Evolutionary conservation across 768 basidiomycete genomes (phyloP), one percentile per base, ranked within the genome.

Genomic region (Xerocomus brunneocitrinus): DNA sequence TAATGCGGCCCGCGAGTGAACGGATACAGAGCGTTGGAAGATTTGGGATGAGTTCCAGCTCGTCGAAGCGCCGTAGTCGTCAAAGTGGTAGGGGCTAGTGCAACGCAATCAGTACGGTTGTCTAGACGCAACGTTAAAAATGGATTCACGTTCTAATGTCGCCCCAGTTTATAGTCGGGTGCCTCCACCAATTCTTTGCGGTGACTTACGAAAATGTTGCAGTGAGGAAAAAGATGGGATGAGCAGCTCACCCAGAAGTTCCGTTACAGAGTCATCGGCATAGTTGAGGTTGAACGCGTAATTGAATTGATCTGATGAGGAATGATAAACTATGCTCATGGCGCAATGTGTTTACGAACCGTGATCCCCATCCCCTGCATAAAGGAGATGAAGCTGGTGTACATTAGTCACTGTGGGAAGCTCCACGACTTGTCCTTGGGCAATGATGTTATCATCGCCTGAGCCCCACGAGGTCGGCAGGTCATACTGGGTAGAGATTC

Each of bases 311-410:
- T 50, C 65, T 73, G 34, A 16, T 34, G 28, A n/a, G 16, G 25
- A 4, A 19, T 28, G 36, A 22, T 54, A 14, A 58, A 25, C 8
- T 1, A 5, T n/a, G n/a, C 12, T 49, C 13, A 39, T 25, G n/a
- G 13, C 12, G 36, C 12, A 22, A 34, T 35, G 22, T 40, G 30
- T n/a, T 28, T 31, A 56, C 71, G 49, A 40, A 72, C 75, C 54
- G n/a, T 68, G 62, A 1, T 41, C 52, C 6, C 69, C 71, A 44
- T 76, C 76, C 25, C 75, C 76, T 22, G 76, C 70, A 57, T 80
- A 80, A 10, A 80, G 55, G 47, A 79, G 67, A 52, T 80, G 77
- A 25, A 82, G 60, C 53, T 80, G 71, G 53, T 81, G 80, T 1
- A 73, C 67, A 54, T 63, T 71, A 0, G 70, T 71, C n/a, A 67